These are phyloP conservation scores for Hamamelis virginiana DNA, from an alignment of 164 flowering plant species.

Conservation along the genomic window DNA sequence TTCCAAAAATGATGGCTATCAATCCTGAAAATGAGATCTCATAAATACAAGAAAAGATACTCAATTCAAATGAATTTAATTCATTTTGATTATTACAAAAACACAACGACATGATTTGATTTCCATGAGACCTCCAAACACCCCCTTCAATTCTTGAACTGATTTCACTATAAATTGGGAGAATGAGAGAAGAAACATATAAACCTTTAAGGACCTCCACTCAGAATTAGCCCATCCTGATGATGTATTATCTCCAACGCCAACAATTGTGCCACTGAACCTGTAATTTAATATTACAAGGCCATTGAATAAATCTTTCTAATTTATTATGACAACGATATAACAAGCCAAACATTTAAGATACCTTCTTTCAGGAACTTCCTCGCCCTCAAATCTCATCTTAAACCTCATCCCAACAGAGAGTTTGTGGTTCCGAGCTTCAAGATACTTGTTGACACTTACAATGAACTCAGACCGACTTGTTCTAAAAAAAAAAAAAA, in stretches of 20 bases:
- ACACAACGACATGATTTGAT: not conserved
- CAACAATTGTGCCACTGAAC: constrained; percentile 92
- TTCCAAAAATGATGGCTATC: no score
- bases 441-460: constrained; percentile 80
- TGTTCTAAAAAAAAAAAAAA: constrained; percentile 54
- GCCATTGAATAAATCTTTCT: not conserved
- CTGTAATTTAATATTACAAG: constrained; percentile 30
- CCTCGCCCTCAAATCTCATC: constrained; percentile 98
- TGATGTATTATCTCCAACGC: constrained; percentile 58
- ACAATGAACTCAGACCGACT: constrained; percentile 86
- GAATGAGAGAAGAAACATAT: not conserved
- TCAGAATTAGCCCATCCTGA: constrained; percentile 78
- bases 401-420: constrained; percentile 92
- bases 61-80: not conserved
- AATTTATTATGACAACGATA: not conserved
- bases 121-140: not conserved
- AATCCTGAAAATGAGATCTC: no score
- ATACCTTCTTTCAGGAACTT: constrained; percentile 95
- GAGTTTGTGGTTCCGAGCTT: constrained; percentile 61
- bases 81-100: not conserved
- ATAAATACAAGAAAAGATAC: no score
- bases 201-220: constrained; percentile 95
- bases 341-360: not conserved
- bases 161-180: not conserved
- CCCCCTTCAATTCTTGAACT: not conserved